Base-by-base conservation (phyloP, 495 filamentous ascomycete species). In the Talaromyces nanjingensis region DNA sequence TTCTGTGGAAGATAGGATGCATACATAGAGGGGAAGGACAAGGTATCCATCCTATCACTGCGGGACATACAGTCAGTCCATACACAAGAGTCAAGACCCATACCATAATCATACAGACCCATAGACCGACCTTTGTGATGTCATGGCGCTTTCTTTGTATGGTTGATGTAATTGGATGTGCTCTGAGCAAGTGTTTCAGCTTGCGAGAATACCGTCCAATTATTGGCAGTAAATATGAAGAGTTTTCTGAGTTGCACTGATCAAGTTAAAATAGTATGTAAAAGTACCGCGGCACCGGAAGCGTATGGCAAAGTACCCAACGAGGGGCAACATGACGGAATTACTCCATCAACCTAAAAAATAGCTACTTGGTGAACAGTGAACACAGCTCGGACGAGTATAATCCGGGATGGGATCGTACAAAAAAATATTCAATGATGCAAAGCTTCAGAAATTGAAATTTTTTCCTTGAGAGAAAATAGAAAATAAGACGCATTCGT, bases 311-410 rank as follows among this genome's bases (percentile, higher is more conserved):
- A 55, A 29, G 55, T 31, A 58, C 55, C 31, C 25, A 22, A 31
- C 27, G 57, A 37, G 45, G 45, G 45, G 57, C 22, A 59, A 37
- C 31, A 59, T 59, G 57, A 59, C 57, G 57, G 57, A 31, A 59
- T 59, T 8, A 59, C 31, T 59, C 57, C 29, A 59, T 58, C 55
- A 58, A 58, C 52, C 18, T 20, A 49, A 49, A 18, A 20, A 49
- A 49, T 45, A 45, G 16, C 33, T n/a, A 25, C 22, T 53, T 53
- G 2, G 6, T 8, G 11, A 8, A 3, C 4, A 31, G 29, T 31
- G 29, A 31, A 31, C 33, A 37, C 11, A 37, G 11, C 6, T 37
- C 33, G 33, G 11, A 37, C 33, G 33, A 37, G 33, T 11, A 37
- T 12, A 29, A 6, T 27, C 27, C 27, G 53, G 53, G 53, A 25